phyloP scores from a whole-genome alignment of 2,329 filamentous ascomycete genomes.

The Venturia oleaginea region DNA sequence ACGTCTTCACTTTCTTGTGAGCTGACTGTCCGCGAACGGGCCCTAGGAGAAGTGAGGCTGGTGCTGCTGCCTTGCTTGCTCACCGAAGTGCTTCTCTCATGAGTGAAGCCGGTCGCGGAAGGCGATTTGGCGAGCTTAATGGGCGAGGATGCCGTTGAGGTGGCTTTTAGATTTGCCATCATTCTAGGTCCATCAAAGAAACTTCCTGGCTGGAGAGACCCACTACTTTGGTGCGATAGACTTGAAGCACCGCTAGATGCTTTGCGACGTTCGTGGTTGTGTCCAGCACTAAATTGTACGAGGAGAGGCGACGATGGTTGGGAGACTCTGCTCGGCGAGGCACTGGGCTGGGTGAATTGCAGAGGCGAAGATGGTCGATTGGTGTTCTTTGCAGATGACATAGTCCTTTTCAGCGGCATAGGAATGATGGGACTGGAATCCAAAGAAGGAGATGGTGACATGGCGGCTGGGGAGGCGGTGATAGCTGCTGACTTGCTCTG shows the following conservation, averaged over 20 bases:
- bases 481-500: conserved; percentile 42
- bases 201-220: conserved; percentile 59
- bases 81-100: conserved; percentile 24
- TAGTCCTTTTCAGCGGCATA: conserved; percentile 68
- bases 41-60: conserved; percentile 47
- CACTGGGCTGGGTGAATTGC: conserved; percentile 65
- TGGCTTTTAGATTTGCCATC: conserved; percentile 40
- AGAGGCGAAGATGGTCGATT: conserved; percentile 84
- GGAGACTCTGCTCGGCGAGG: conserved; percentile 80
- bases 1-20: conserved; percentile 79
- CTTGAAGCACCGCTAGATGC: conserved; percentile 83
- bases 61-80: conserved; percentile 26
- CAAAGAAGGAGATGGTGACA: conserved; percentile 55
- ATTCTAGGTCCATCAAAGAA: conserved; percentile 64
- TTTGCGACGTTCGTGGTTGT: conserved; percentile 76
- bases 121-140: conserved; percentile 38
- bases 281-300: conserved; percentile 88
- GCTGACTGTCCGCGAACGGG: conserved; percentile 83
- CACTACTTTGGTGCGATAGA: conserved; percentile 62
- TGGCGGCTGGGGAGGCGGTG: conserved; percentile 32
- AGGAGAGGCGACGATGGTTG: conserved; percentile 78
- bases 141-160: conserved; percentile 46
- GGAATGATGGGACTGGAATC: conserved; percentile 82
- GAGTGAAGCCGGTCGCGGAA: conserved; percentile 37
- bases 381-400: conserved; percentile 64